A percentile compares a stretch with the other conserved stretches of the same genome.
Evolutionary conservation across 352 stramenopile species (phyloP).

Genomic region (Pythium monospermum): DNA sequence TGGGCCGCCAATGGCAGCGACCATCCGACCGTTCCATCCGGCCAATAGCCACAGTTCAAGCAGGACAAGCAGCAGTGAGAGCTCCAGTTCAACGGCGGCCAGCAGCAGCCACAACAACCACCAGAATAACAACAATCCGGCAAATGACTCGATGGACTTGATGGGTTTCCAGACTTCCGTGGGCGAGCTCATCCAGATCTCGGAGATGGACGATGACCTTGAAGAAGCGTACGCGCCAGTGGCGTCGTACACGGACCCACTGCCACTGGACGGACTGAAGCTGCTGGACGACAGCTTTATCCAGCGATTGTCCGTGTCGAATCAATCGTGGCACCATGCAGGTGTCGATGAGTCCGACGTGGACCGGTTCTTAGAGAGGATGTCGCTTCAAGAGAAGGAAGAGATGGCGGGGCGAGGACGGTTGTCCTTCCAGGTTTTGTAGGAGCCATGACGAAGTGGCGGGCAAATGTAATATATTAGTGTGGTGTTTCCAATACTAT

Average conservation of each 20-base stretch:
- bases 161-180: constrained; percentile 3
- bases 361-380: constrained; percentile 5
- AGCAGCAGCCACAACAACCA: constrained; percentile 14
- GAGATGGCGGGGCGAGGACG: not conserved
- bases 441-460: too few relatives aligned
- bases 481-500: not conserved
- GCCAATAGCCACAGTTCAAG: constrained; percentile 1
- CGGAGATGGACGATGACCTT: constrained; percentile 11
- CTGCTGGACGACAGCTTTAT: constrained; percentile 6
- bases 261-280: constrained; percentile 9
- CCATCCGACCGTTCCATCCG: constrained; percentile 9
- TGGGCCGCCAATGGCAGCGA: constrained; percentile 8
- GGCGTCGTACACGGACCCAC: constrained; percentile 8
- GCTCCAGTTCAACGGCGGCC: constrained; percentile 5
- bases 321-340: not conserved
- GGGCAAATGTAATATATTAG: constrained; percentile 8
- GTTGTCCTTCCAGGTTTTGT: constrained; percentile 8
- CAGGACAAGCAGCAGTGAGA: constrained; percentile 15
- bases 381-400: constrained; percentile 5
- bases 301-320: constrained; percentile 2
- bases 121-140: constrained; percentile 2
- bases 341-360: constrained; percentile 7
- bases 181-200: constrained; percentile 12
- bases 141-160: too few relatives aligned
- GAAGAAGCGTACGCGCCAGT: not conserved